Evolutionary conservation across 139 green algal genomes (phyloP), one percentile per base, ranked within the genome.

Genomic region (Volvox africanus): DNA sequence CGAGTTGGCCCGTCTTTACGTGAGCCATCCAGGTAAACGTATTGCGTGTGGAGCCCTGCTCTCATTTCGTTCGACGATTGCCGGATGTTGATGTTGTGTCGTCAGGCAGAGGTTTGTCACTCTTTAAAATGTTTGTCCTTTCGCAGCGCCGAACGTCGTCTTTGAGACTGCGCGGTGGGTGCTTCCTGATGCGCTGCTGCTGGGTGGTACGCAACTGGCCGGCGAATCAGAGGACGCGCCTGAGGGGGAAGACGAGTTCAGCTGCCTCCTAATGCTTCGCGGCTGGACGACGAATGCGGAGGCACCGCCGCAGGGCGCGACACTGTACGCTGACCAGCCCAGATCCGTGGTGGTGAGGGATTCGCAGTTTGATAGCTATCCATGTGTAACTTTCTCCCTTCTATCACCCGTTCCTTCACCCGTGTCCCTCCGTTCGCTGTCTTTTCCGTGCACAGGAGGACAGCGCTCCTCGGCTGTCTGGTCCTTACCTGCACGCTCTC

Each of bases 401-500:
- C 11, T 73, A 28, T n/a, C n/a, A 28, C 6, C 16, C 2, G 11
- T 28, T 73, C 21, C 16, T 30, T 28, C 24, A 73, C 11, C 65
- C 65, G 9, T 12, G 65, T 73, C 24, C 24, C 65, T n/a, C 65
- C 16, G 65, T 12, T 28, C 24, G 2, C 65, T 30, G 2, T 26
- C 11, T 12, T 73, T 24, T 73, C 21, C 65, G 5, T 12, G 9
- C 33, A 26, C 80, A 90, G 76, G 68, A 81, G n/a, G 86, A 86
- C 13, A 71, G 35, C 69, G 84, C 87, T 9, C n/a, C 75, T 1
- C 1, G n/a, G 21, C 82, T 93, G 89, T 82, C 90, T 13, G 94
- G 92, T 0, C 93, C 89, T 61, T 93, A 93, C 82, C 28, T 93
- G 9, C 65, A 94, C 71, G 55, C 30, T 24, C 36, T 75, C 2